Evolutionary conservation across 192 early-diverging fungal genomes (phyloP).

Genomic region (Phlyctochytrium arcticum): DNA sequence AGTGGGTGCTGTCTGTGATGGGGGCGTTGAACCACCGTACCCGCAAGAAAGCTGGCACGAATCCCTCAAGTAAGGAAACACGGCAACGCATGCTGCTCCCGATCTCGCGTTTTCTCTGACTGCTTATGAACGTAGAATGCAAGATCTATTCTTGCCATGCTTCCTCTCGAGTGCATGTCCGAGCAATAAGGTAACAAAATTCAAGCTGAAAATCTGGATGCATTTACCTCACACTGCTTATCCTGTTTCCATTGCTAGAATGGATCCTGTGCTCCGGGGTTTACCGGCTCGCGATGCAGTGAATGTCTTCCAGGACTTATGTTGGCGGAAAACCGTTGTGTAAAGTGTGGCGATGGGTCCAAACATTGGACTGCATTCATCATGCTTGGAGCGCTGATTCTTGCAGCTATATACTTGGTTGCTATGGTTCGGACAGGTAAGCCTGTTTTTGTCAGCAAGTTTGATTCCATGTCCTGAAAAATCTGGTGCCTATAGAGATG

Average conservation of each 20-base stretch:
- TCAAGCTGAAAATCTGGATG: too few relatives aligned
- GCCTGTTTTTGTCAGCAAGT: too few relatives aligned
- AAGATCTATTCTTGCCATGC: constrained; percentile 10
- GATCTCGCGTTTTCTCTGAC: not conserved
- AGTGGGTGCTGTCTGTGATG: constrained; percentile 10
- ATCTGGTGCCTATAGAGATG: too few relatives aligned
- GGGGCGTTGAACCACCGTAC: constrained; percentile 3
- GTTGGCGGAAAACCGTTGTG: too few relatives aligned
- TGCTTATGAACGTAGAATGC: not conserved
- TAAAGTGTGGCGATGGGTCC: too few relatives aligned
- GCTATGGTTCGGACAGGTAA: too few relatives aligned
- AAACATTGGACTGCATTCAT: too few relatives aligned
- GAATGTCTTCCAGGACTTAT: constrained; percentile 6
- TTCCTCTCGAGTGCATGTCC: constrained; percentile 15
- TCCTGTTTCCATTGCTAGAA: not conserved
- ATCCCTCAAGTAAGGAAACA: not conserved
- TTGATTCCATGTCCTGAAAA: too few relatives aligned
- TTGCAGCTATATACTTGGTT: too few relatives aligned
- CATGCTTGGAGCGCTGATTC: too few relatives aligned
- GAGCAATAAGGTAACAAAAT: not conserved
- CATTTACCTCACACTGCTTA: too few relatives aligned
- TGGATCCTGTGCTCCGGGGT: constrained; percentile 14
- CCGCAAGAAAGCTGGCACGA: constrained; percentile 18
- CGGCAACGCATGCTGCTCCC: not conserved
- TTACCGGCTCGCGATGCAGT: constrained; percentile 25